phyloP scores from a whole-genome alignment of 371 early-diverging fungal species.

The Mucor racemosus region DNA sequence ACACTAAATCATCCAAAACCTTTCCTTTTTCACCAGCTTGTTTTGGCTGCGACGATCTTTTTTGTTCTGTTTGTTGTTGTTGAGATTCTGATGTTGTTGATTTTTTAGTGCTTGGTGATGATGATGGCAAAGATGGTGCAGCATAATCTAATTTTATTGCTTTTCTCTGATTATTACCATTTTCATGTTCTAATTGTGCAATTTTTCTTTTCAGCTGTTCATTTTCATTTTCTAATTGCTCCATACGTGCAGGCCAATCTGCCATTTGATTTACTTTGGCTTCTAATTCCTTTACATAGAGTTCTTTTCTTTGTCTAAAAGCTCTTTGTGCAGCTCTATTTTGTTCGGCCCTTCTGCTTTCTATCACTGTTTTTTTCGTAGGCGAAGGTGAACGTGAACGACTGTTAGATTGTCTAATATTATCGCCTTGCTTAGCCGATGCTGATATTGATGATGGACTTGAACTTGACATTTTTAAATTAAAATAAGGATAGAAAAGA shows the following conservation, averaged over 20 bases:
- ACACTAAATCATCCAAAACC: conserved; percentile 30
- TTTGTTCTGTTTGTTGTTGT: conserved; percentile 6
- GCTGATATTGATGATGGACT: conserved; percentile 7
- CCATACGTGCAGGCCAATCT: conserved; percentile 34
- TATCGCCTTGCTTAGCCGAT: background rate
- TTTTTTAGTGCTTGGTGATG: background rate
- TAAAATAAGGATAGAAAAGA: conserved; percentile 3
- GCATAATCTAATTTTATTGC: conserved; percentile 9
- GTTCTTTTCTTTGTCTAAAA: conserved; percentile 75
- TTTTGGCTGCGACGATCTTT: background rate
- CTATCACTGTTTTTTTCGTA: conserved; percentile 25
- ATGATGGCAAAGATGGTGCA: background rate
- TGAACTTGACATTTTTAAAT: conserved; percentile 4
- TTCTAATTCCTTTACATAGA: conserved; percentile 71
- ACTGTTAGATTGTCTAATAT: background rate
- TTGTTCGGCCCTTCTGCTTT: conserved; percentile 61
- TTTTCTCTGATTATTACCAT: background rate
- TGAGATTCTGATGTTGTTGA: background rate
- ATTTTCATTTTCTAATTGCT: conserved; percentile 42
- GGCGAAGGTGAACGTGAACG: conserved; percentile 23
- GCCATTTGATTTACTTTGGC: conserved; percentile 54
- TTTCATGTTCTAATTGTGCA: conserved; percentile 30
- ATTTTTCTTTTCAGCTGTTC: conserved; percentile 32
- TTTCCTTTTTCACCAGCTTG: conserved; percentile 21
- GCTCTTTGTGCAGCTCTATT: conserved; percentile 75